Conservation (phyloP, 352 stramenopile species). For the Phytophthora ohioensis region DNA sequence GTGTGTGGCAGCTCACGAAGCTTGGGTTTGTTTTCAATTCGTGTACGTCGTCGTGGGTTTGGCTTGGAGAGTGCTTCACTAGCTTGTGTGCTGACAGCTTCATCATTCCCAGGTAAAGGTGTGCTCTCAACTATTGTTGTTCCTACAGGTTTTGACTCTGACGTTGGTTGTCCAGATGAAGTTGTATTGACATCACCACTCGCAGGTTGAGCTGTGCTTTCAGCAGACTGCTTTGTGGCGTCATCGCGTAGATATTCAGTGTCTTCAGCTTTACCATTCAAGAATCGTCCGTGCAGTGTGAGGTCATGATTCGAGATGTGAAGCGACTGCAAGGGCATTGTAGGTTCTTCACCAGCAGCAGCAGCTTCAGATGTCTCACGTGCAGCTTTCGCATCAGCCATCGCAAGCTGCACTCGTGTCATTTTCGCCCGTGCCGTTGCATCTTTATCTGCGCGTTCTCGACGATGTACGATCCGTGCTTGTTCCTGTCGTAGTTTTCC, state of each 20-base stretch:
- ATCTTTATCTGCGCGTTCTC: constrained; percentile 53
- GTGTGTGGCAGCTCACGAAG: constrained; percentile 64
- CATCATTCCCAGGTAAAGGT: background rate
- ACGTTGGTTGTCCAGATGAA: constrained; percentile 29
- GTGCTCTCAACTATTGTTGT: background rate
- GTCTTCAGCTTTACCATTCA: constrained; percentile 68
- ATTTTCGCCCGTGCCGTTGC: constrained; percentile 48
- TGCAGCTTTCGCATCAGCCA: constrained; percentile 28
- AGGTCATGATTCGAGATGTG: constrained; percentile 83
- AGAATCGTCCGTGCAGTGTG: constrained; percentile 70
- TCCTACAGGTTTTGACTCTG: constrained; percentile 10
- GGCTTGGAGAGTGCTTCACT: background rate
- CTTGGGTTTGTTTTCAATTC: constrained; percentile 19
- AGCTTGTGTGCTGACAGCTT: background rate
- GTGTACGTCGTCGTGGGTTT: constrained; percentile 12
- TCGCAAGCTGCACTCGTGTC: constrained; percentile 39
- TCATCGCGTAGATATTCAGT: constrained; percentile 68
- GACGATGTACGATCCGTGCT: constrained; percentile 51
- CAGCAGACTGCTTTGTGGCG: background rate
- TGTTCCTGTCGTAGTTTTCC: constrained; percentile 68
- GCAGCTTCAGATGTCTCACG: constrained; percentile 22
- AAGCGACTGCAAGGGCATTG: constrained; percentile 56
- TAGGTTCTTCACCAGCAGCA: constrained; percentile 45
- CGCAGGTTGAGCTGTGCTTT: background rate
- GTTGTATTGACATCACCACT: constrained; percentile 15